A percentile compares a stretch with the other conserved stretches of the same genome.
Evolutionary conservation across 176 grass and related monocot species (phyloP).

Genomic region (Cenchrus fungigraminus): DNA sequence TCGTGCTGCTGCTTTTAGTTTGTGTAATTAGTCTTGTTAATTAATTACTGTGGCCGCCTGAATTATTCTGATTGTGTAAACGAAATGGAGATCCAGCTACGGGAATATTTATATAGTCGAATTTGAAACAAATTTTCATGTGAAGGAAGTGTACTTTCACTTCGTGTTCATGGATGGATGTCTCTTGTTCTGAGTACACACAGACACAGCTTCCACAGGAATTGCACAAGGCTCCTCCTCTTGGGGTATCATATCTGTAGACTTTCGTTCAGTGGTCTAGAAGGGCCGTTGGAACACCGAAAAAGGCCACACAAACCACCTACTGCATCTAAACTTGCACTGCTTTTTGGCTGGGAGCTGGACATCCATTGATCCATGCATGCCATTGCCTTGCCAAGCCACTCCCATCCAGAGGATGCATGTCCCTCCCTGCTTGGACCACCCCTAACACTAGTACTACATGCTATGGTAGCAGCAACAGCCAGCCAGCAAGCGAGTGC

Average conservation of each 20-base stretch:
- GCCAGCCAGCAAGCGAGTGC: background rate
- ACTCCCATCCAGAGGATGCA: background rate
- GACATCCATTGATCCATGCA: background rate
- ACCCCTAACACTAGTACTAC: background rate
- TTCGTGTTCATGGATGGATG: background rate
- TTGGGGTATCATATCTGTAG: too few species aligned
- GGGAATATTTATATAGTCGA: background rate
- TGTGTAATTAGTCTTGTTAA: slow-evolving; percentile 20
- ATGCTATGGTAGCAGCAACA: background rate
- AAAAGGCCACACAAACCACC: background rate
- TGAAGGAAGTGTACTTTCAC: too few species aligned
- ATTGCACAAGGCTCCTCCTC: too few species aligned
- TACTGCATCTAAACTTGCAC: too few species aligned
- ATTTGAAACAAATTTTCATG: too few species aligned
- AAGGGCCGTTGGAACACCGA: background rate
- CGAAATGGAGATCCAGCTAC: slow-evolving; percentile 1
- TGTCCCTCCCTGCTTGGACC: slow-evolving; percentile 10
- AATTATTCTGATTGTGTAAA: background rate
- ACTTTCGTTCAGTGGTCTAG: background rate
- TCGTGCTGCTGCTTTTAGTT: background rate
- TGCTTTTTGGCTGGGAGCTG: background rate
- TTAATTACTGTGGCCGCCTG: slow-evolving; percentile 21
- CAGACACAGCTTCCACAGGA: background rate
- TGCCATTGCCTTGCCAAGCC: background rate
- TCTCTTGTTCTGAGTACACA: background rate